Conservation (phyloP, 768 basidiomycete species). For the Coprinopsis strossmayeri region DNA sequence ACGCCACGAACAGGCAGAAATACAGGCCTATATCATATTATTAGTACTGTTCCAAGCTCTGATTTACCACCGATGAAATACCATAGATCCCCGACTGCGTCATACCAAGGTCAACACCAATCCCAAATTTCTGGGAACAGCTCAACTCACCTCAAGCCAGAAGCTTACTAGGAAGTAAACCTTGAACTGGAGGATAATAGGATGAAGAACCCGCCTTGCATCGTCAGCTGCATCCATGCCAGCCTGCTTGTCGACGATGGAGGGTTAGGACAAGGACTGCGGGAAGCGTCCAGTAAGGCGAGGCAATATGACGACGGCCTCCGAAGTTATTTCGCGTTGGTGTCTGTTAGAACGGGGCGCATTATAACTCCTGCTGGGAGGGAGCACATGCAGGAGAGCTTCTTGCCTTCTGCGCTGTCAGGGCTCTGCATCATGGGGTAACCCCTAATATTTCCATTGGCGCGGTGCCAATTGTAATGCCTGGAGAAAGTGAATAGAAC, state of each 20-base stretch:
- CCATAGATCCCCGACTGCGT: background rate
- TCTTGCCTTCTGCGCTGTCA: too few relatives aligned
- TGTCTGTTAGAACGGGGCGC: too few relatives aligned
- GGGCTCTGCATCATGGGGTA: too few relatives aligned
- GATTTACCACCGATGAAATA: background rate
- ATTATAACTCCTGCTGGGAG: too few relatives aligned
- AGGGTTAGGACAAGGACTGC: background rate
- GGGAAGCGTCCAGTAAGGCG: constrained; percentile 15
- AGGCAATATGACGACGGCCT: too few relatives aligned
- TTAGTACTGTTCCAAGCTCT: background rate
- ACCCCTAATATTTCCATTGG: too few relatives aligned
- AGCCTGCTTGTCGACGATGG: background rate
- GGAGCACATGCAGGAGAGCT: background rate
- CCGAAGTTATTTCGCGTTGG: background rate
- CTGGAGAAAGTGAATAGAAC: too few relatives aligned
- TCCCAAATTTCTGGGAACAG: background rate
- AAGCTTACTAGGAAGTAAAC: background rate
- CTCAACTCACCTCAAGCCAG: background rate
- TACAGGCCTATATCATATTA: background rate
- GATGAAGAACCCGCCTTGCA: background rate
- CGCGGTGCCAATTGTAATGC: too few relatives aligned
- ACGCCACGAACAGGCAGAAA: background rate
- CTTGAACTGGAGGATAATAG: background rate
- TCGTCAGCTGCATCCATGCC: background rate
- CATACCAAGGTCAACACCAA: background rate